Evolutionary conservation across 2,329 filamentous ascomycete species (phyloP).

Genomic region (Sodiomyces alkalinus): DNA sequence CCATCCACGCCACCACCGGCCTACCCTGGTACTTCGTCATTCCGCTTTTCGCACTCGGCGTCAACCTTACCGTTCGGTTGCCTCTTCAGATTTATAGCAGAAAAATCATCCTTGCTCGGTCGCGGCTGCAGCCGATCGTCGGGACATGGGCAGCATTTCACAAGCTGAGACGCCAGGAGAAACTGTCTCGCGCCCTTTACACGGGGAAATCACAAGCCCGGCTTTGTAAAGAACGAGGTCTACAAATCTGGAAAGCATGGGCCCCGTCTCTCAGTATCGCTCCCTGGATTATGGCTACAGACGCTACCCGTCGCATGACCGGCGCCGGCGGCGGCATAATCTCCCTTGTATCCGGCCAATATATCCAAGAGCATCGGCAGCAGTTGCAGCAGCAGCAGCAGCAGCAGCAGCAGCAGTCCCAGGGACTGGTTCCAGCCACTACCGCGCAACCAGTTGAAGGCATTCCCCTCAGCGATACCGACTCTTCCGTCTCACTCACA

Average conservation of each 20-base stretch:
- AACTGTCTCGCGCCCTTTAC: too few species aligned
- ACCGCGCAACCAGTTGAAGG: not conserved
- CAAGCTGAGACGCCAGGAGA: too few species aligned
- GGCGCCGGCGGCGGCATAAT: slow-evolving; percentile 22
- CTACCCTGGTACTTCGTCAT: slow-evolving; percentile 40
- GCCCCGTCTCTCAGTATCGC: slow-evolving; percentile 24
- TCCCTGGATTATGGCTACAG: slow-evolving; percentile 34
- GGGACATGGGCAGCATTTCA: slow-evolving; percentile 14
- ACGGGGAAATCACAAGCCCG: slow-evolving; percentile 14
- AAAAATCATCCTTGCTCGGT: slow-evolving; percentile 14
- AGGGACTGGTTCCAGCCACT: too few species aligned
- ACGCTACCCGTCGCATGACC: slow-evolving; percentile 32
- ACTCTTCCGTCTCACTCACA: not conserved
- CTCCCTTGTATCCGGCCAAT: not conserved
- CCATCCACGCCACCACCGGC: slow-evolving; percentile 24
- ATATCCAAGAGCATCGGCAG: not conserved
- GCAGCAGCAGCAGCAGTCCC: too few species aligned
- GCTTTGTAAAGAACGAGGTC: slow-evolving; percentile 22
- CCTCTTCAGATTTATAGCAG: slow-evolving; percentile 28
- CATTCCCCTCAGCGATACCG: not conserved
- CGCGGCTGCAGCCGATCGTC: slow-evolving; percentile 15
- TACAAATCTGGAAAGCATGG: slow-evolving; percentile 32
- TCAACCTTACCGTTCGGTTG: slow-evolving; percentile 29
- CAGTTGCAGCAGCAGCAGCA: slow-evolving; percentile 1
- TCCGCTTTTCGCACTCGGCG: slow-evolving; percentile 31